These are phyloP conservation scores for Lachancea meyersii DNA, from an alignment of 805 yeast species.

Conservation along the genomic window DNA sequence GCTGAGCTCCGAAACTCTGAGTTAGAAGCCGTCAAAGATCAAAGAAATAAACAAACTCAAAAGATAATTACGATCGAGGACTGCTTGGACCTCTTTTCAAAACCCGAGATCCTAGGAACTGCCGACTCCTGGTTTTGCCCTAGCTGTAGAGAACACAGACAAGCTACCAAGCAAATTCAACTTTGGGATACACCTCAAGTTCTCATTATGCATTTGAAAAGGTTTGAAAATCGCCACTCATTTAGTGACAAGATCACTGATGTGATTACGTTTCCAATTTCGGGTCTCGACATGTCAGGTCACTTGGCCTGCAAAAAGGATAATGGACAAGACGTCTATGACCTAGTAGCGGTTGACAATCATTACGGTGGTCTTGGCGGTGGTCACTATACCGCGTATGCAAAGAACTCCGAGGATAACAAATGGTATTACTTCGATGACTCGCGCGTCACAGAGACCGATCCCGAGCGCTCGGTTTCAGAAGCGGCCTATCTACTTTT, in stretches of 20 bases:
- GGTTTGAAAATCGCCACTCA: conserved; percentile 79
- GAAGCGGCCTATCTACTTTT: conserved; percentile 85
- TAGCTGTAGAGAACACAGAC: conserved; percentile 76
- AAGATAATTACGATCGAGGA: conserved; percentile 55
- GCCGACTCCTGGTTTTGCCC: conserved; percentile 95
- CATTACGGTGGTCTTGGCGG: conserved; percentile 97
- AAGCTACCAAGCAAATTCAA: conserved; percentile 86
- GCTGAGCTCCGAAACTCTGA: conserved; percentile 47
- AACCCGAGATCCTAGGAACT: conserved; percentile 78
- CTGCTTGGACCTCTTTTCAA: conserved; percentile 68
- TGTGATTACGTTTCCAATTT: conserved; percentile 80
- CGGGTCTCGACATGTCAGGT: conserved; percentile 66
- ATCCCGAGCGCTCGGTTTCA: conserved; percentile 55
- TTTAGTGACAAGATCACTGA: conserved; percentile 87
- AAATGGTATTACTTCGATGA: conserved; percentile 92
- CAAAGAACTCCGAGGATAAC: conserved; percentile 64
- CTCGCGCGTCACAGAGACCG: conserved; percentile 57
- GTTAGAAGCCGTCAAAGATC: conserved; percentile 41
- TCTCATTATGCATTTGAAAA: conserved; percentile 78
- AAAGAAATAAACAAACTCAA: conserved; percentile 27
- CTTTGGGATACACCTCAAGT: conserved; percentile 94
- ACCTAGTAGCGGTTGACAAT: conserved; percentile 87
- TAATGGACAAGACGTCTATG: conserved; percentile 48
- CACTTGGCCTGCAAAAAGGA: conserved; percentile 39
- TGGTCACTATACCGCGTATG: conserved; percentile 93